Evolutionary conservation across 1,284 basidiomycete species (phyloP).

Genomic region (Ceratobasidium sp.): DNA sequence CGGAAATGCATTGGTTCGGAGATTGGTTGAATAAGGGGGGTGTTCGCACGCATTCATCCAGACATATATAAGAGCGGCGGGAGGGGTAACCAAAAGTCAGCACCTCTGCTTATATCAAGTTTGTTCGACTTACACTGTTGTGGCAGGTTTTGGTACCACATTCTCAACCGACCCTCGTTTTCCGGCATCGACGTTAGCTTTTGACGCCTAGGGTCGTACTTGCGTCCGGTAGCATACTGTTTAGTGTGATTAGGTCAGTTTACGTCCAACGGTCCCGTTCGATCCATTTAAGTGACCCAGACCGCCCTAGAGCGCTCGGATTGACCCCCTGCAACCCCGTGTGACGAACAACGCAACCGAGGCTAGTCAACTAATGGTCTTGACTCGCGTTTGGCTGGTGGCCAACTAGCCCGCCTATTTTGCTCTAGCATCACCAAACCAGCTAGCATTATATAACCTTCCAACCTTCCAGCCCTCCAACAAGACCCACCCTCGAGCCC

Average conservation of each 20-base stretch:
- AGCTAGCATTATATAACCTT: no score
- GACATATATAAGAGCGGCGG: background rate
- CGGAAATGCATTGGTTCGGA: constrained; percentile 5
- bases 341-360: no score
- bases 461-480: no score
- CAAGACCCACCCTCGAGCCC: background rate
- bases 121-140: constrained; percentile 20
- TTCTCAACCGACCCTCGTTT: constrained; percentile 19
- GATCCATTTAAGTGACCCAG: background rate
- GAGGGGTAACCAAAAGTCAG: background rate
- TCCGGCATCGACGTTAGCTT: constrained; percentile 36
- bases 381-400: no score
- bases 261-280: background rate
- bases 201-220: constrained; percentile 22
- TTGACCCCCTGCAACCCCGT: background rate
- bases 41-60: constrained; percentile 9
- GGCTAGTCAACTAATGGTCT: no score
- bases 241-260: background rate
- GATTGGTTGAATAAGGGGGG: background rate
- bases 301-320: background rate
- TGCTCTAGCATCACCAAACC: no score
- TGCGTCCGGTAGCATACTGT: constrained; percentile 35
- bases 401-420: no score
- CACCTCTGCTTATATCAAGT: background rate
- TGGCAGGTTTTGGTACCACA: constrained; percentile 22